These are phyloP conservation scores for Lecanicillium sp. DNA, from an alignment of 2,329 filamentous ascomycete genomes.

Conservation along the genomic window DNA sequence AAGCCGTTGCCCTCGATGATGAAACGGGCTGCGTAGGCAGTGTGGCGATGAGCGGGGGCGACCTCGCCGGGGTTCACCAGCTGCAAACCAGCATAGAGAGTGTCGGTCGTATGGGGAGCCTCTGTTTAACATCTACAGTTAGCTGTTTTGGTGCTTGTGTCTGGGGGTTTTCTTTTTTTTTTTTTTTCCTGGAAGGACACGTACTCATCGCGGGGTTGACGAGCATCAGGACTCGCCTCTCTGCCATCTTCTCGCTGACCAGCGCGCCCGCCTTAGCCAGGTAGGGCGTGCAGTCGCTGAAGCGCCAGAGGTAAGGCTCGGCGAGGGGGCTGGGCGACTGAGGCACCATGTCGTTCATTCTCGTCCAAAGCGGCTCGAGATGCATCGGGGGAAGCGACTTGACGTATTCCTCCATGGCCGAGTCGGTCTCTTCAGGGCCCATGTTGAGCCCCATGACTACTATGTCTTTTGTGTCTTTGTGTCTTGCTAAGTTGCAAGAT, in stretches of 20 bases:
- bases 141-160: no score
- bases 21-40: conserved; percentile 51
- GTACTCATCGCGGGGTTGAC: conserved; percentile 31
- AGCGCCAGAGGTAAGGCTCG: conserved; percentile 35
- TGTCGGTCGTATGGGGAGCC: conserved; percentile 51
- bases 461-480: background rate
- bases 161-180: background rate
- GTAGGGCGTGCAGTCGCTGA: conserved; percentile 28
- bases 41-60: conserved; percentile 49
- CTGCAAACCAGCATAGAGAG: conserved; percentile 51
- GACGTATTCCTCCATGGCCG: conserved; percentile 25
- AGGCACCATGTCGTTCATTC: conserved; percentile 42
- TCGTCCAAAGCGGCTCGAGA: conserved; percentile 40
- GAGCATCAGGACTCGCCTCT: conserved; percentile 37
- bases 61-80: conserved; percentile 51
- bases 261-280: conserved; percentile 29
- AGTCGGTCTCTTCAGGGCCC: conserved; percentile 16
- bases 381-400: conserved; percentile 24
- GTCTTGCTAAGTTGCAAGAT: conserved; percentile 13
- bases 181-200: conserved; percentile 13
- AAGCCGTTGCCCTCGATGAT: conserved; percentile 53
- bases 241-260: conserved; percentile 34
- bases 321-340: conserved; percentile 38
- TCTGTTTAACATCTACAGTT: no score
- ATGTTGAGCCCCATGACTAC: conserved; percentile 2